These are phyloP conservation scores for Dictyophora rubrovolvata DNA, from an alignment of 768 basidiomycete species.

Conservation along the genomic window DNA sequence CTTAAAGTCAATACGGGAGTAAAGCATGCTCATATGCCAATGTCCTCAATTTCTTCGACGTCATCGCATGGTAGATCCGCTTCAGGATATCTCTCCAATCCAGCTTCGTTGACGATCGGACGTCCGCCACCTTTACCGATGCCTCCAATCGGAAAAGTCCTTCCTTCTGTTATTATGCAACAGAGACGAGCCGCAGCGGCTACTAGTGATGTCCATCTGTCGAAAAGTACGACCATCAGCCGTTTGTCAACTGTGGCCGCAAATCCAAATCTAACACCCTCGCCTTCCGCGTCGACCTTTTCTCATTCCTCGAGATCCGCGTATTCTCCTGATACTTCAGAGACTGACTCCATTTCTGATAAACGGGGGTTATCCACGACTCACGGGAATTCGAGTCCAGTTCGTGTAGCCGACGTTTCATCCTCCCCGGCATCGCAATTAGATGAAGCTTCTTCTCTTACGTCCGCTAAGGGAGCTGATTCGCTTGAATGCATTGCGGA, in stretches of 20 bases:
- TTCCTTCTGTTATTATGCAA: background rate
- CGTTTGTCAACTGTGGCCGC: background rate
- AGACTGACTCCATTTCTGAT: background rate
- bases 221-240: background rate
- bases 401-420: background rate
- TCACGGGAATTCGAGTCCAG: background rate
- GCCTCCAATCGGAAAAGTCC: slow-evolving; percentile 5
- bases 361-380: background rate
- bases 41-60: background rate
- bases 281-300: background rate
- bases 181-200: background rate
- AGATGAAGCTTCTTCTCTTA: background rate
- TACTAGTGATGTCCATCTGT: background rate
- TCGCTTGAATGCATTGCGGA: too few species aligned
- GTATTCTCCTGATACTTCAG: background rate
- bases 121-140: background rate
- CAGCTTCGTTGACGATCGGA: background rate
- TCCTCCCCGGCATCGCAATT: background rate
- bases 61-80: background rate
- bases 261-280: background rate
- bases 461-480: background rate
- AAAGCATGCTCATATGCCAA: background rate
- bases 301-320: background rate
- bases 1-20: background rate
- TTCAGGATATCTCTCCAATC: background rate